Evolutionary conservation across 75 land plant species (phyloP), one percentile per base, ranked within the genome.

Genomic region (Sequoiadendron giganteum): DNA sequence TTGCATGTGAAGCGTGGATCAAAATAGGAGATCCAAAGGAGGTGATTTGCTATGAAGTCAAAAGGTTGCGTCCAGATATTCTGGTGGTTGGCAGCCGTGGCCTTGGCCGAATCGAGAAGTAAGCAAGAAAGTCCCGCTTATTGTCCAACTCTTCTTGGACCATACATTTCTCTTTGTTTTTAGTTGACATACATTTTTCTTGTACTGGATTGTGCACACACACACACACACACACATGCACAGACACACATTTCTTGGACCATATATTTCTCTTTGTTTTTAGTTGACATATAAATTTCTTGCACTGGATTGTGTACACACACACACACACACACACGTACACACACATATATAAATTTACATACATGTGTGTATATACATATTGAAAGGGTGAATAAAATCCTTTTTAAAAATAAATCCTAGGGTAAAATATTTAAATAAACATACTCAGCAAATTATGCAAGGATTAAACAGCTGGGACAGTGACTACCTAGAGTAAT

Each of bases 1-100:
- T 97, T 83, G 81, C 91, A 10, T 96, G 97, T 93, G 93, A 93
- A 92, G 96, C 95, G 73, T 97, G 99, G 99, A 84, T 97, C n/a
- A 93, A 91, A 91, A 92, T 68, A 89, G 99, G 98, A 82, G 98
- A 95, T 90, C 94, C 95, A 2, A 95, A 93, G 88, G 95, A 94
- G 87, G 92, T 95, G 0, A 95, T 96, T 32, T 96, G 95, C 86
- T 87, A 89, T 85, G 99, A 95, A 89, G 96, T 94, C 65, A 88
- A 87, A 34, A 91, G 95, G 39, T 86, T 93, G 48, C 91, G 88
- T 16, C 99, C 99, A n/a, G 97, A 96, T 89, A 84, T 97, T 65
- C 91, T 96, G 5, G 95, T 97, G 87, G 90, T 97, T 30, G 99
- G 98, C 38, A 91, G 93, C 86, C 91, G 99, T 79, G 99, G 98